A percentile compares a stretch with the other conserved stretches of the same genome.
Conservation (phyloP, 768 basidiomycete species). For the Sarcodon sp. region DNA sequence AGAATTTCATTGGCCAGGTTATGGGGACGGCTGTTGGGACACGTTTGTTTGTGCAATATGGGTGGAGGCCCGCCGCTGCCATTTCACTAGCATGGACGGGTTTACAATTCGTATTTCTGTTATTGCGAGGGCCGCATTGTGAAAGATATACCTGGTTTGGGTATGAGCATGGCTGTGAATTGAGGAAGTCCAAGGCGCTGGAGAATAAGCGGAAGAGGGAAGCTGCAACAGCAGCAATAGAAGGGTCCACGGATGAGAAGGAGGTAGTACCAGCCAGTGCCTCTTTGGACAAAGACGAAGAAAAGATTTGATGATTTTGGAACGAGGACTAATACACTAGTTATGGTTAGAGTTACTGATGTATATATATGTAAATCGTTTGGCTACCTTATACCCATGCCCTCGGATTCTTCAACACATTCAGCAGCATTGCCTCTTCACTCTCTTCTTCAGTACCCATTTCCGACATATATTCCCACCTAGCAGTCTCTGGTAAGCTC, state of each 20-base stretch:
- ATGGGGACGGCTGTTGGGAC: conserved; percentile 72
- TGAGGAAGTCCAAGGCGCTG: not conserved
- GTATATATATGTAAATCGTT: not conserved
- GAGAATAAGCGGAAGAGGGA: too few relatives aligned
- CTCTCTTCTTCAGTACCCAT: conserved; percentile 35
- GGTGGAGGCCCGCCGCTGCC: conserved; percentile 57
- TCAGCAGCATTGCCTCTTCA: conserved; percentile 36
- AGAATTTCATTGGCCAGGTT: conserved; percentile 69
- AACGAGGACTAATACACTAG: too few relatives aligned
- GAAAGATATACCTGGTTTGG: conserved; percentile 48
- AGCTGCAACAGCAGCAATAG: too few relatives aligned
- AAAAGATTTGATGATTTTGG: too few relatives aligned
- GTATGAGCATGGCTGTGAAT: conserved; percentile 36
- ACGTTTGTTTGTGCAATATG: conserved; percentile 50
- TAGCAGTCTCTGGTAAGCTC: conserved; percentile 49
- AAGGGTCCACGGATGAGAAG: too few relatives aligned
- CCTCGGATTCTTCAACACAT: conserved; percentile 32
- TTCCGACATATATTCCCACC: conserved; percentile 59
- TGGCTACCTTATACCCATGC: conserved; percentile 25
- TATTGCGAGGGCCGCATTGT: conserved; percentile 57
- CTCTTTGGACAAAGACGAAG: too few relatives aligned
- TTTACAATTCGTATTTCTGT: conserved; percentile 41
- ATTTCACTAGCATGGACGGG: conserved; percentile 47
- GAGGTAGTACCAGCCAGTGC: too few relatives aligned
- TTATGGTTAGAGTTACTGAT: not conserved